Conservation (phyloP, 1,284 basidiomycete genomes). For the Marasmius sp. region DNA sequence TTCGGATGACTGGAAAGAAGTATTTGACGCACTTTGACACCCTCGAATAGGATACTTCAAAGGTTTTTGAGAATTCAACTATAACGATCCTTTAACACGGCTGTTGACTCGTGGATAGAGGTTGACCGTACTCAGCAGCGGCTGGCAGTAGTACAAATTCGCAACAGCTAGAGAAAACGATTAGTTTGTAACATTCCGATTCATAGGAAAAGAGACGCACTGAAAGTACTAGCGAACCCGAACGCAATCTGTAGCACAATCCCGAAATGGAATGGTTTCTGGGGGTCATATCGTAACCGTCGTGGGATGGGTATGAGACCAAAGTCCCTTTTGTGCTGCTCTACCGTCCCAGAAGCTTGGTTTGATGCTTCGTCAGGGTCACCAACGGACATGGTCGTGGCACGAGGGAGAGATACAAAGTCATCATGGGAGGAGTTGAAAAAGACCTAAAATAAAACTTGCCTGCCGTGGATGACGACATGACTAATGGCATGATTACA, state of each 20-base stretch:
- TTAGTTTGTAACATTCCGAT: slow-evolving; percentile 1
- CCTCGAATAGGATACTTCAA: slow-evolving; percentile 54
- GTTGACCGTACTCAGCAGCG: slow-evolving; percentile 40
- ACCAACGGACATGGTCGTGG: not conserved
- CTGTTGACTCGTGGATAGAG: not conserved
- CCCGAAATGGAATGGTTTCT: slow-evolving; percentile 41
- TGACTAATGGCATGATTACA: too few species aligned
- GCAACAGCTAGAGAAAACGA: slow-evolving; percentile 29
- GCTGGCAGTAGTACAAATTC: slow-evolving; percentile 56
- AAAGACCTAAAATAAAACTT: not conserved
- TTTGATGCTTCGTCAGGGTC: not conserved
- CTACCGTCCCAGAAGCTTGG: not conserved
- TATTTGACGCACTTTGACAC: slow-evolving; percentile 49
- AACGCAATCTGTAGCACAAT: slow-evolving; percentile 46
- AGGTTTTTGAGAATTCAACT: slow-evolving; percentile 23
- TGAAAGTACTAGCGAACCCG: slow-evolving; percentile 48
- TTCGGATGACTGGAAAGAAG: not conserved
- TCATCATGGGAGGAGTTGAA: not conserved
- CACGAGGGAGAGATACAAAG: not conserved
- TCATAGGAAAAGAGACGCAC: slow-evolving; percentile 24
- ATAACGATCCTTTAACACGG: not conserved
- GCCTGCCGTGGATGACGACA: too few species aligned
- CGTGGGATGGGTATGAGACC: slow-evolving; percentile 51
- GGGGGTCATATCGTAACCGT: slow-evolving; percentile 42
- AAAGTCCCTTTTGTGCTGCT: slow-evolving; percentile 29